Conservation (phyloP, 2,329 filamentous ascomycete genomes). For the Aulographum hederae region DNA sequence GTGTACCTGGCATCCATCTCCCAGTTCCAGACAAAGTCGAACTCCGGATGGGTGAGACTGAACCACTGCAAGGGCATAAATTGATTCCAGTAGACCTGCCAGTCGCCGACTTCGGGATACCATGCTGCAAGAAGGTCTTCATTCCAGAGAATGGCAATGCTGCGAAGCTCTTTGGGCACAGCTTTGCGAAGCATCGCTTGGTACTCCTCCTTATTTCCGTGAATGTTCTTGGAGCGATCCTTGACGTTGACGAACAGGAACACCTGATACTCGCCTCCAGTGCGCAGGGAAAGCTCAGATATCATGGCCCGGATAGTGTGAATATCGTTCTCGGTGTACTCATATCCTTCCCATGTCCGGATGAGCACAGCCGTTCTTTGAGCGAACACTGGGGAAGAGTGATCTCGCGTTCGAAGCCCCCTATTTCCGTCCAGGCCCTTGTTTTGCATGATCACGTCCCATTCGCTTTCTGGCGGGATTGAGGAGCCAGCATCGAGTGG, state of each 20-base stretch:
- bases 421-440: slow-evolving; percentile 9
- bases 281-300: slow-evolving; percentile 24
- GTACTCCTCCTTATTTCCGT: slow-evolving; percentile 40
- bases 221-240: slow-evolving; percentile 38
- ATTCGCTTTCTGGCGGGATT: neutral
- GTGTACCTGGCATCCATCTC: slow-evolving; percentile 67
- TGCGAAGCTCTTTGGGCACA: slow-evolving; percentile 51
- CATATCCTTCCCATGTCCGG: slow-evolving; percentile 27
- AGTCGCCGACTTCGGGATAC: slow-evolving; percentile 30
- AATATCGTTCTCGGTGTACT: slow-evolving; percentile 27
- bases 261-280: slow-evolving; percentile 29
- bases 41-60: slow-evolving; percentile 57
- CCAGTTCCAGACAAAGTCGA: slow-evolving; percentile 71
- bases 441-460: neutral
- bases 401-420: too few species aligned
- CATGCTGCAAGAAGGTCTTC: slow-evolving; percentile 31
- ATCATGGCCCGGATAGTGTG: slow-evolving; percentile 26
- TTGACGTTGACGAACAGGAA: slow-evolving; percentile 30
- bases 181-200: slow-evolving; percentile 39
- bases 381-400: neutral
- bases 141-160: slow-evolving; percentile 58
- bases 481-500: slow-evolving; percentile 8
- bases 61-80: slow-evolving; percentile 63
- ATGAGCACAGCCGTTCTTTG: slow-evolving; percentile 26
- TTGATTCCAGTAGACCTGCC: slow-evolving; percentile 35